phyloP scores from a whole-genome alignment of 177 flowering plant genomes.

The Telopea speciosissima region DNA sequence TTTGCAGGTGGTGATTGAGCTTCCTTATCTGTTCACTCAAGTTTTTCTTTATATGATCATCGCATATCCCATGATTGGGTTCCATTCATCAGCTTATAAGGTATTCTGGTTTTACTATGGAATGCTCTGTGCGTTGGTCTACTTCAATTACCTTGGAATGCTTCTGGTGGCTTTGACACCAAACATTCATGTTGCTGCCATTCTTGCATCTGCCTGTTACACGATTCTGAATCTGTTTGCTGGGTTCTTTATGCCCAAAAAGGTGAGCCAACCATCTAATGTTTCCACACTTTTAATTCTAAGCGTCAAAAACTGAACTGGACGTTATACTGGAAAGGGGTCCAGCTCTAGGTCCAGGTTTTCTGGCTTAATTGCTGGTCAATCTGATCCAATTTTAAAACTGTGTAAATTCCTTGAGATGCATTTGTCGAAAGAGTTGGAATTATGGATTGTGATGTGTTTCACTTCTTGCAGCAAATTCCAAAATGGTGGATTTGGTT shows the following conservation, averaged over 20 bases:
- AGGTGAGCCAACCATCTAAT: conserved; percentile 32
- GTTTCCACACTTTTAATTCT: neutral
- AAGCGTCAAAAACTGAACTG: no score
- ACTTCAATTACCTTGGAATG: conserved; percentile 61
- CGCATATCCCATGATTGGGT: conserved; percentile 62
- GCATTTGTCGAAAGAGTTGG: neutral
- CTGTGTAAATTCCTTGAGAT: neutral
- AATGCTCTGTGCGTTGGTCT: conserved; percentile 45
- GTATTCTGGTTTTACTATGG: conserved; percentile 49
- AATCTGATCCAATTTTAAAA: no score
- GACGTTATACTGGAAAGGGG: neutral
- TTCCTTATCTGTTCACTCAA: conserved; percentile 43
- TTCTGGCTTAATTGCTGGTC: no score
- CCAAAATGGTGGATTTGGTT: conserved; percentile 81
- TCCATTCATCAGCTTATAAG: conserved; percentile 35
- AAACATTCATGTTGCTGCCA: conserved; percentile 42
- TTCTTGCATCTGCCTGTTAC: conserved; percentile 37
- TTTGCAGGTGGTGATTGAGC: conserved; percentile 49
- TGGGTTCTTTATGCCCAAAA: conserved; percentile 50
- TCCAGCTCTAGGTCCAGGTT: no score
- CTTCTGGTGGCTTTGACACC: conserved; percentile 52
- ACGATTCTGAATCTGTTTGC: conserved; percentile 42
- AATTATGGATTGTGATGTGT: neutral
- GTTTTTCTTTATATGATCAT: conserved; percentile 29
- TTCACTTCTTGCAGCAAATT: conserved; percentile 37